phyloP scores from a whole-genome alignment of 352 stramenopile genomes.

The Phytophthora meadii region DNA sequence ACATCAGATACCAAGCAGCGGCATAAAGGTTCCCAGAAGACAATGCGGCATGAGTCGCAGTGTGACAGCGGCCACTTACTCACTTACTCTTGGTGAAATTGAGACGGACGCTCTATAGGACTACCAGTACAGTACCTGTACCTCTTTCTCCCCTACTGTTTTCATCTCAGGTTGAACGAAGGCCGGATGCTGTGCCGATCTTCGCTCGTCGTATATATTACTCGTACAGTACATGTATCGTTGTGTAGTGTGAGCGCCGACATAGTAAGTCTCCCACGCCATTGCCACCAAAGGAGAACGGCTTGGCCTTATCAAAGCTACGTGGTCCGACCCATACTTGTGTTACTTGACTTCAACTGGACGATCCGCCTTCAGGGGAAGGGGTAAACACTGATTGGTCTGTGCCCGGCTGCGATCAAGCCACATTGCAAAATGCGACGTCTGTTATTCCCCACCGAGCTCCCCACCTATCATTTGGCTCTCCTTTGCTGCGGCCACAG shows the following conservation, averaged over 20 bases:
- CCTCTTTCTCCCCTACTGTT: background rate
- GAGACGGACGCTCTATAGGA: too few relatives aligned
- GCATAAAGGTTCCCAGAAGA: too few relatives aligned
- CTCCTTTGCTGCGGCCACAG: slow-evolving; percentile 20
- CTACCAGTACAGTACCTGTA: background rate
- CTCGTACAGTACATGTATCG: too few relatives aligned
- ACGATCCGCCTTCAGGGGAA: slow-evolving; percentile 22
- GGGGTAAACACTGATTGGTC: slow-evolving; percentile 16
- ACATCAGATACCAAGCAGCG: too few relatives aligned
- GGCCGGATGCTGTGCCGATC: slow-evolving; percentile 3
- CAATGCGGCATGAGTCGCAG: too few relatives aligned
- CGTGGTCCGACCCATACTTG: background rate
- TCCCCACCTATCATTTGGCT: slow-evolving; percentile 29
- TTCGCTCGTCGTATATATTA: background rate
- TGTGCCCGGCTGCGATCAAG: background rate
- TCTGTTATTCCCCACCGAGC: slow-evolving; percentile 13
- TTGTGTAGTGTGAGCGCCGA: too few relatives aligned
- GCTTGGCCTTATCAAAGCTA: too few relatives aligned
- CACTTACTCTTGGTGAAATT: too few relatives aligned
- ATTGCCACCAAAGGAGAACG: background rate
- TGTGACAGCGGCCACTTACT: too few relatives aligned
- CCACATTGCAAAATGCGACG: slow-evolving; percentile 12
- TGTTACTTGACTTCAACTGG: slow-evolving; percentile 6
- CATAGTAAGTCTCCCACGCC: slow-evolving; percentile 5
- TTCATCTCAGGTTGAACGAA: slow-evolving; percentile 9